Conservation (phyloP, 306 rosid species). For the Hippophae gyantsensis region DNA sequence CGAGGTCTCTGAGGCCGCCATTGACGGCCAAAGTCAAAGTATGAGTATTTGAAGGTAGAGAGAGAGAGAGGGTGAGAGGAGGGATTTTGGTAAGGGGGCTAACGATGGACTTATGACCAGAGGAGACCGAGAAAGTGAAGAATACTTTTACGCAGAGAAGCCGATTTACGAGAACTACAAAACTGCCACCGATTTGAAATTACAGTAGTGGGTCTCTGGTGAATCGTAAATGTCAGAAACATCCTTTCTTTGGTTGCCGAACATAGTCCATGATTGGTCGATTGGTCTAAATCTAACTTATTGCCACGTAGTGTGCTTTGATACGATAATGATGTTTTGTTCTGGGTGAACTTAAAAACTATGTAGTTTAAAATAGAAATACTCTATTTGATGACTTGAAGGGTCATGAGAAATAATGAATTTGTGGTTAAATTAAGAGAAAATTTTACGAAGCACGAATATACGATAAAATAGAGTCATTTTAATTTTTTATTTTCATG, state of each 20-base stretch:
- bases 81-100: constrained; percentile 7
- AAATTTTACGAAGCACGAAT: no score
- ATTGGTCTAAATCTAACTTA: neutral
- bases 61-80: constrained; percentile 13
- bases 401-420: no score
- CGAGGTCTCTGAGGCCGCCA: constrained; percentile 77
- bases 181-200: neutral
- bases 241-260: neutral
- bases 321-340: neutral
- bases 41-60: constrained; percentile 8
- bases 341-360: no score
- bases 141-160: constrained; percentile 13
- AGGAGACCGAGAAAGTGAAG: neutral
- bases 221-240: neutral
- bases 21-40: constrained; percentile 59
- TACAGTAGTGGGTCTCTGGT: constrained; percentile 9
- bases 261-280: constrained; percentile 8
- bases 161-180: neutral
- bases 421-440: no score
- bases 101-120: no score
- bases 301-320: constrained; percentile 11
- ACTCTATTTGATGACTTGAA: no score
- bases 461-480: no score
- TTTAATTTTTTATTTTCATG: no score
- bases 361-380: no score